A percentile compares a stretch with the other conserved stretches of the same genome.
phyloP scores from a whole-genome alignment of 495 filamentous ascomycete species.

The Tuber calosporum region DNA sequence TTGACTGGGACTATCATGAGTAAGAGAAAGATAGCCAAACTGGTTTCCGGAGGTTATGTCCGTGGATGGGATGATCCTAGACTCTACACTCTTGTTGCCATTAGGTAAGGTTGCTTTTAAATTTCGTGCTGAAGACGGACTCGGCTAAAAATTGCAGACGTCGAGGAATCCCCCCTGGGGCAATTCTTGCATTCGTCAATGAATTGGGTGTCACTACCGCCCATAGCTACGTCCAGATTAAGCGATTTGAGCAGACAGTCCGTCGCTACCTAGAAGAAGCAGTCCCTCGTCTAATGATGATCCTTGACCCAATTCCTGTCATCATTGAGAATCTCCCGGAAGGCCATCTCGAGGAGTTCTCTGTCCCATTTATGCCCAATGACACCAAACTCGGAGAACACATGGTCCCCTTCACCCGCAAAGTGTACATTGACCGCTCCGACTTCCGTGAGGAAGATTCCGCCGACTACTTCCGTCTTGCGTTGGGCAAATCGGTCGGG shows the following conservation, averaged over 20 bases:
- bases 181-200: conserved; percentile 78
- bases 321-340: conserved; percentile 67
- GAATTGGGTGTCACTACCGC: conserved; percentile 80
- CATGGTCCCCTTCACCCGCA: conserved; percentile 70
- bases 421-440: conserved; percentile 81
- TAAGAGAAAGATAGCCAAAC: conserved; percentile 71
- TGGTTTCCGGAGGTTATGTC: conserved; percentile 66
- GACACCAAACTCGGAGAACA: conserved; percentile 55
- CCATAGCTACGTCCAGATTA: conserved; percentile 62
- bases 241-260: conserved; percentile 69
- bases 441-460: conserved; percentile 85
- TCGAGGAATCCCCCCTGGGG: conserved; percentile 76
- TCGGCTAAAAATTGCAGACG: conserved; percentile 44
- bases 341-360: conserved; percentile 56
- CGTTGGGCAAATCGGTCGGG: conserved; percentile 82
- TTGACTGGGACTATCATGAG: conserved; percentile 73
- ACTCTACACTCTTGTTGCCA: conserved; percentile 78
- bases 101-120: conserved; percentile 38
- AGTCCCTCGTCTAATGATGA: conserved; percentile 76
- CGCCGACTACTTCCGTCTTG: conserved; percentile 86
- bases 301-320: conserved; percentile 63
- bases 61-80: conserved; percentile 84
- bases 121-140: neutral
- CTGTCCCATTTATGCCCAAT: conserved; percentile 68
- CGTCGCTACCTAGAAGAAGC: conserved; percentile 74